A percentile compares a stretch with the other conserved stretches of the same genome.
phyloP scores from a whole-genome alignment of 257 asterid genomes.

The Gynochthodes officinalis region DNA sequence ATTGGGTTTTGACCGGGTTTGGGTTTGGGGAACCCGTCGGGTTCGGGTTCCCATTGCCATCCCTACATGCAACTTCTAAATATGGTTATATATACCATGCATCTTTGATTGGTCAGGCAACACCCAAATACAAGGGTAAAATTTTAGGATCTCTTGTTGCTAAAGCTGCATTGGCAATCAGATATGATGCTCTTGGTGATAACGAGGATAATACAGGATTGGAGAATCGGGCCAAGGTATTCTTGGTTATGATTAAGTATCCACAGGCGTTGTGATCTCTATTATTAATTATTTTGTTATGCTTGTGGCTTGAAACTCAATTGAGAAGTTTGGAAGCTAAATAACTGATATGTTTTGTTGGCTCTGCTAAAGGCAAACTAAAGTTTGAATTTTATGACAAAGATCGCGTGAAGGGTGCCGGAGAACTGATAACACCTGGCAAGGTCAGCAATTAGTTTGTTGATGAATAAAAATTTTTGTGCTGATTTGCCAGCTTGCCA shows the following conservation, averaged over 20 bases:
- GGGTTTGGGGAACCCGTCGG: no score
- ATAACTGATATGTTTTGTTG: conserved; percentile 64
- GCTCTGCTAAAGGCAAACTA: conserved; percentile 80
- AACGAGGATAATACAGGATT: conserved; percentile 66
- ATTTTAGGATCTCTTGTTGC: conserved; percentile 85
- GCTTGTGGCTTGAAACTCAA: conserved; percentile 66
- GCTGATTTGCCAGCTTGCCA: not conserved
- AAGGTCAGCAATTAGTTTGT: conserved; percentile 40
- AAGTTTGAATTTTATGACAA: conserved; percentile 77
- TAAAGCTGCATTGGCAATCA: conserved; percentile 76
- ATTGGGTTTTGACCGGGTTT: no score
- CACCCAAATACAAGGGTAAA: conserved; percentile 91
- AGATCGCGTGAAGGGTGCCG: conserved; percentile 71
- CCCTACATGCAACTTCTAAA: conserved; percentile 87
- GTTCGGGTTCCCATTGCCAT: no score
- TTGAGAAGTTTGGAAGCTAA: conserved; percentile 69
- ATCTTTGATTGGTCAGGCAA: conserved; percentile 89
- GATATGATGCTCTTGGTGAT: conserved; percentile 84
- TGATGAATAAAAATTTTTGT: not conserved
- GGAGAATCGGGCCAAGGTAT: conserved; percentile 70
- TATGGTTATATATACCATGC: conserved; percentile 93
- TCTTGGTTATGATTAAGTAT: not conserved
- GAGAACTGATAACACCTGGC: conserved; percentile 68
- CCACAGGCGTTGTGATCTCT: not conserved
- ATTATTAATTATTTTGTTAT: not conserved